phyloP scores from a whole-genome alignment of 768 basidiomycete species.

The Lentinula edodes region DNA sequence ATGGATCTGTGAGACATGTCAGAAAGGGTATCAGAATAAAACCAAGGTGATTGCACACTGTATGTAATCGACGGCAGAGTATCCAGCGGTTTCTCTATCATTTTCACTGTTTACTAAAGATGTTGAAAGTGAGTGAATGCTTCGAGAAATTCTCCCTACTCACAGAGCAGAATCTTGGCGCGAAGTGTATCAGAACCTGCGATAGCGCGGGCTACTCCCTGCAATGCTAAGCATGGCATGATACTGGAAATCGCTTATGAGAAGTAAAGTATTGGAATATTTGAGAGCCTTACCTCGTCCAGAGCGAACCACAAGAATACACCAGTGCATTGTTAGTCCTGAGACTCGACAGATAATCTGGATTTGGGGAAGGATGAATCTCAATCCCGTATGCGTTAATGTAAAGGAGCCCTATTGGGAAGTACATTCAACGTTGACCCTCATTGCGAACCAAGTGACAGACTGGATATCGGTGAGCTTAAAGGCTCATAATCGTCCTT shows the following conservation, averaged over 20 bases:
- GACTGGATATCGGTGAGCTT: slow-evolving; percentile 57
- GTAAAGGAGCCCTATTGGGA: slow-evolving; percentile 63
- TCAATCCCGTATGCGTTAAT: slow-evolving; percentile 91
- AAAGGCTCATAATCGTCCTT: slow-evolving; percentile 55
- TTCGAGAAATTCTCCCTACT: slow-evolving; percentile 20
- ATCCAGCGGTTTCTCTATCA: slow-evolving; percentile 86
- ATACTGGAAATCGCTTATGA: slow-evolving; percentile 41
- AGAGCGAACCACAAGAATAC: slow-evolving; percentile 91
- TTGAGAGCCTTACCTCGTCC: slow-evolving; percentile 63
- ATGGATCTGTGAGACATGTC: slow-evolving; percentile 47
- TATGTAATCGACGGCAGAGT: slow-evolving; percentile 82
- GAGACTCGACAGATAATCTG: slow-evolving; percentile 66
- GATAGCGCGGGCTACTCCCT: slow-evolving; percentile 73
- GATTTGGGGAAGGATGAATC: slow-evolving; percentile 86
- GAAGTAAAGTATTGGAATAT: neutral
- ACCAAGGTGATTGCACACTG: slow-evolving; percentile 34
- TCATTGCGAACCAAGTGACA: slow-evolving; percentile 17
- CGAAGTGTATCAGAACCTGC: slow-evolving; percentile 65
- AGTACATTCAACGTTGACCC: neutral
- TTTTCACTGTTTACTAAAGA: slow-evolving; percentile 64
- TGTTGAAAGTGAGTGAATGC: neutral
- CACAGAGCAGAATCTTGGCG: slow-evolving; percentile 83
- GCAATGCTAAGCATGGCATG: slow-evolving; percentile 85
- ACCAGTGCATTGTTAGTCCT: slow-evolving; percentile 62
- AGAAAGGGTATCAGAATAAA: neutral